Percentiles rank a stretch among this genome's conserved stretches.
phyloP scores from a whole-genome alignment of 2,329 filamentous ascomycete genomes.

The Ambrosiella xylebori region DNA sequence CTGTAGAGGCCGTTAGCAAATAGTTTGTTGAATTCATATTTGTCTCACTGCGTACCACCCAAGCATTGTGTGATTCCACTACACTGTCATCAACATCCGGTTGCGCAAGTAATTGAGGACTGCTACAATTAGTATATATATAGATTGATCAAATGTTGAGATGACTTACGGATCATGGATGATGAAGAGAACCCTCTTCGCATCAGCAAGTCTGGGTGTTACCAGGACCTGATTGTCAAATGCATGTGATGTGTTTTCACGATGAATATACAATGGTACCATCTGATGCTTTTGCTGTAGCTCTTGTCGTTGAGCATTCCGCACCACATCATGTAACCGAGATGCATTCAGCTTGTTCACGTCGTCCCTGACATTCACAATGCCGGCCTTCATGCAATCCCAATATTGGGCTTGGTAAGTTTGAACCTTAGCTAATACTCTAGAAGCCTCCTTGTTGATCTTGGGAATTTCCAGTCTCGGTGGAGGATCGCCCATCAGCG shows the following conservation, averaged over 20 bases:
- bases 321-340: slow-evolving; percentile 63
- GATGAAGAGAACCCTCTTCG: slow-evolving; percentile 59
- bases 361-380: slow-evolving; percentile 37
- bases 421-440: slow-evolving; percentile 40
- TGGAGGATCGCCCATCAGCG: slow-evolving; percentile 89
- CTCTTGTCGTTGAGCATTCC: slow-evolving; percentile 55
- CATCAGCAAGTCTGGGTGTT: slow-evolving; percentile 50
- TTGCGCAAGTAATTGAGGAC: slow-evolving; percentile 53
- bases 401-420: slow-evolving; percentile 55
- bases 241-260: slow-evolving; percentile 52
- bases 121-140: slow-evolving; percentile 18
- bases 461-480: slow-evolving; percentile 38
- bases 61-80: slow-evolving; percentile 69
- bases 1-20: slow-evolving; percentile 26
- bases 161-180: slow-evolving; percentile 70
- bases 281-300: slow-evolving; percentile 60
- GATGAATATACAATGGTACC: slow-evolving; percentile 63
- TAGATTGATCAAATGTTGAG: background rate
- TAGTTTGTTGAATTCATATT: background rate
- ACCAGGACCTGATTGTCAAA: slow-evolving; percentile 79
- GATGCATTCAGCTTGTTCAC: slow-evolving; percentile 36
- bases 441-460: slow-evolving; percentile 39
- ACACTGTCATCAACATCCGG: slow-evolving; percentile 53
- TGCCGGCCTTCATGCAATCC: slow-evolving; percentile 66
- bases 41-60: slow-evolving; percentile 47